These are phyloP conservation scores for Obelidium mucronatum DNA, from an alignment of 192 early-diverging fungal genomes.

Conservation along the genomic window DNA sequence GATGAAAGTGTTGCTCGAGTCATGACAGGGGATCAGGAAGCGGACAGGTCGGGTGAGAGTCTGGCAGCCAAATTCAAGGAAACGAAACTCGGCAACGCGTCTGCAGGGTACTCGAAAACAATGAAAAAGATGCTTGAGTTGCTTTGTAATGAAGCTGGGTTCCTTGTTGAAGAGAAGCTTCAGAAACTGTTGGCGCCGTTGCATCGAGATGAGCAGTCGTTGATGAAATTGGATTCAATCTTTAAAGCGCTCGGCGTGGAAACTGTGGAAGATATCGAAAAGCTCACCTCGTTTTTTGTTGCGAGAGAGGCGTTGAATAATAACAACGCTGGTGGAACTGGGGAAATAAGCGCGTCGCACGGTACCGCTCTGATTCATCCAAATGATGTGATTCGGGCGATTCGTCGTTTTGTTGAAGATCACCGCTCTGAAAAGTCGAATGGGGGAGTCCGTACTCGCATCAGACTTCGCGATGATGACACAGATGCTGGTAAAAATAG, in stretches of 20 bases:
- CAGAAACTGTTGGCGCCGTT: conserved; percentile 61
- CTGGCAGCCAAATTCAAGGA: conserved; percentile 45
- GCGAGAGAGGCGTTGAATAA: neutral
- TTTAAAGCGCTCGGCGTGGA: conserved; percentile 65
- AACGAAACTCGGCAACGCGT: conserved; percentile 27
- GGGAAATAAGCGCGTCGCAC: neutral
- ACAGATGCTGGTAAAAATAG: no score
- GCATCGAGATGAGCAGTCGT: conserved; percentile 57
- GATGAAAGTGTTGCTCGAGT: conserved; percentile 22
- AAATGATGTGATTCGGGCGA: conserved; percentile 54
- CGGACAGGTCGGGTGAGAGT: conserved; percentile 28
- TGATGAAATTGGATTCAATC: conserved; percentile 65
- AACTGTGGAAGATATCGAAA: conserved; percentile 62
- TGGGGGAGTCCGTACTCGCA: no score
- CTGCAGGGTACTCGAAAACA: conserved; percentile 42
- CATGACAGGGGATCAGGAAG: neutral
- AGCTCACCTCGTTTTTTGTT: conserved; percentile 52
- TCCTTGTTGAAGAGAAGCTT: conserved; percentile 67
- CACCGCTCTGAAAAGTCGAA: conserved; percentile 31
- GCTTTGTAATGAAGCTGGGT: conserved; percentile 61
- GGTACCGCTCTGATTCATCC: conserved; percentile 49
- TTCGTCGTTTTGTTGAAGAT: conserved; percentile 55
- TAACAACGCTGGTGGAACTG: neutral
- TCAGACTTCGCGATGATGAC: no score
- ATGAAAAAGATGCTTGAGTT: conserved; percentile 59